phyloP scores from a whole-genome alignment of 2,329 filamentous ascomycete genomes.

The Myotisia sp. region DNA sequence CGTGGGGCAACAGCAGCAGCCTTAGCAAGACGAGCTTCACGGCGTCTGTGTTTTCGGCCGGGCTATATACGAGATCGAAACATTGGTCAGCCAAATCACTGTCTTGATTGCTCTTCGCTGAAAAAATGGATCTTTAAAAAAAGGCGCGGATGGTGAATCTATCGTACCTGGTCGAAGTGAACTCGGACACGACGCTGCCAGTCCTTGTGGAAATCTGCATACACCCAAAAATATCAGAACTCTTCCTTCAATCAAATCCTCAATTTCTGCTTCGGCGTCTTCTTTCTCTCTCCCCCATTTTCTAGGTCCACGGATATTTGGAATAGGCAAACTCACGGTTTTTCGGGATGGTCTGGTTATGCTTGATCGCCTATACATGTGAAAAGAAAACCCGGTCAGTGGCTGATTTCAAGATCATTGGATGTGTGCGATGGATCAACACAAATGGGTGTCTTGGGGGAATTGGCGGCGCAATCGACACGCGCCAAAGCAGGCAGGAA shows the following conservation, averaged over 20 bases:
- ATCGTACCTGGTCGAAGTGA: conserved; percentile 97
- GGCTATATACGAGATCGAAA: conserved; percentile 44
- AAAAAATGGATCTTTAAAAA: conserved; percentile 1
- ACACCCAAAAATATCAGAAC: conserved; percentile 9
- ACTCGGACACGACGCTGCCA: conserved; percentile 98
- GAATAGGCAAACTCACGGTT: conserved; percentile 53
- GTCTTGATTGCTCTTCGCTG: conserved; percentile 17
- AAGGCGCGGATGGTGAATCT: too few relatives aligned
- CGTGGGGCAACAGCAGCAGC: conserved; percentile 89
- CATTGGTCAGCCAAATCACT: conserved; percentile 5
- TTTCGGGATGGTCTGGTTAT: conserved; percentile 97
- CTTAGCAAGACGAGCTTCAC: conserved; percentile 84
- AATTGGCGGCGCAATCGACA: too few relatives aligned
- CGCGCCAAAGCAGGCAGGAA: conserved; percentile 2
- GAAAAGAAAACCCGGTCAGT: conserved; percentile 4
- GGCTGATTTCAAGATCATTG: too few relatives aligned
- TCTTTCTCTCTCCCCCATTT: conserved; percentile 1
- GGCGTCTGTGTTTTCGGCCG: conserved; percentile 87
- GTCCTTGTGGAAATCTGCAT: conserved; percentile 96
- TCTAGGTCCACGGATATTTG: background rate
- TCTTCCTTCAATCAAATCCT: background rate
- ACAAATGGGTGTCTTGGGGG: too few relatives aligned
- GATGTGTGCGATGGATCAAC: too few relatives aligned
- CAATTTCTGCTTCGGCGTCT: background rate
- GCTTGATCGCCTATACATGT: conserved; percentile 73